Evolutionary conservation across 495 filamentous ascomycete genomes (phyloP).

Genomic region (Hyaloscypha hepaticicola): DNA sequence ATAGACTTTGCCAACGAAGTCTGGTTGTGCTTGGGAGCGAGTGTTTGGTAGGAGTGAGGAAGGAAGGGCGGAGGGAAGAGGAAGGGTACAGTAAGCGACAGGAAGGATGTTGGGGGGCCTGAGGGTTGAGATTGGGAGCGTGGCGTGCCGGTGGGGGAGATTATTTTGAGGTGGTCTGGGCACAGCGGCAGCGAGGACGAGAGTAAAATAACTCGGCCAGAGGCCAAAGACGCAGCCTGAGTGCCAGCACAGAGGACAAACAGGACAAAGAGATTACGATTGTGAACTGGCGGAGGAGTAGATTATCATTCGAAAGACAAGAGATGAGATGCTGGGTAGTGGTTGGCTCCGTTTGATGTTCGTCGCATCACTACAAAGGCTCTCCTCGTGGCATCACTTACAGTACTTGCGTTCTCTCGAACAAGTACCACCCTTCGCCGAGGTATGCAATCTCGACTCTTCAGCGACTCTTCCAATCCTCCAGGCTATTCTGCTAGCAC

Average conservation of each 20-base stretch:
- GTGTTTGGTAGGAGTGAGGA: background rate
- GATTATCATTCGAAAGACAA: background rate
- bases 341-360: background rate
- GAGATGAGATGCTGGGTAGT: background rate
- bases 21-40: slow-evolving; percentile 33
- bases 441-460: background rate
- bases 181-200: background rate
- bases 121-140: background rate
- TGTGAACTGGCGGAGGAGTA: background rate
- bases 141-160: background rate
- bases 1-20: slow-evolving; percentile 60
- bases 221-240: background rate
- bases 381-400: background rate
- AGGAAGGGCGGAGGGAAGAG: background rate
- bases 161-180: background rate
- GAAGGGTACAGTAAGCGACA: background rate
- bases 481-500: background rate
- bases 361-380: background rate
- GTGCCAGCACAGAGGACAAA: background rate
- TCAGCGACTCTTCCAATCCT: background rate
- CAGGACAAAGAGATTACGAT: background rate
- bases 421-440: background rate
- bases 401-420: background rate
- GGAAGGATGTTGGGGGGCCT: background rate
- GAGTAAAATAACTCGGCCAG: background rate